phyloP scores from a whole-genome alignment of 768 basidiomycete genomes.

The Trametes cubensis region DNA sequence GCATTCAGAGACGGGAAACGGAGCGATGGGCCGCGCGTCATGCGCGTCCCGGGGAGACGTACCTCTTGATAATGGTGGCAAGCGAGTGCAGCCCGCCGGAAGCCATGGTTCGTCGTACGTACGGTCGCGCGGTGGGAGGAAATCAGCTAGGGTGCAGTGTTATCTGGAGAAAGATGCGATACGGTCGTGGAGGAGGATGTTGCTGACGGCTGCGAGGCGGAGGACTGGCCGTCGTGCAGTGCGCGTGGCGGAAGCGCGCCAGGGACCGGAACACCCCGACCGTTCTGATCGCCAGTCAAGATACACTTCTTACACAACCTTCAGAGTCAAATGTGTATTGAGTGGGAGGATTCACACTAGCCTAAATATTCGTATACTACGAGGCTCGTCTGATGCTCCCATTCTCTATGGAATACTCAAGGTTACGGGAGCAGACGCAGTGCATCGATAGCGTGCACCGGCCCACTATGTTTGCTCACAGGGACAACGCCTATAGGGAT shows the following conservation, averaged over 20 bases:
- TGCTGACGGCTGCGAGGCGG: not conserved
- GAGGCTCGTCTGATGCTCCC: too few relatives aligned
- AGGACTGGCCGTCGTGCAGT: constrained; percentile 1
- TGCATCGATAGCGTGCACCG: too few relatives aligned
- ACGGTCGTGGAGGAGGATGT: constrained; percentile 2
- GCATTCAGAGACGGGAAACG: not conserved
- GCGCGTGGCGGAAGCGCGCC: constrained; percentile 17
- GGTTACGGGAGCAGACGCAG: too few relatives aligned
- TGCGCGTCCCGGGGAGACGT: constrained; percentile 1
- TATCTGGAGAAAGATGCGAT: constrained; percentile 8
- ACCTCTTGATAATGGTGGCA: constrained; percentile 85
- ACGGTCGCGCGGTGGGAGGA: not conserved
- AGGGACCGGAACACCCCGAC: constrained; percentile 23
- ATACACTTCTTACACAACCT: not conserved
- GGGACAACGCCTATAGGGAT: too few relatives aligned
- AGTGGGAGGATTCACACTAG: not conserved
- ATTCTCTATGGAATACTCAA: too few relatives aligned
- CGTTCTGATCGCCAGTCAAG: not conserved
- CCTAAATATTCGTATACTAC: too few relatives aligned
- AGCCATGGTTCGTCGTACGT: constrained; percentile 25
- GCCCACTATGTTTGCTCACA: too few relatives aligned
- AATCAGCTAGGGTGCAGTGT: not conserved
- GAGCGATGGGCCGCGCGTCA: not conserved
- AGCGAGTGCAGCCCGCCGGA: constrained; percentile 65
- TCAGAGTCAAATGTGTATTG: not conserved